A percentile compares a stretch with the other conserved stretches of the same genome.
phyloP scores from a whole-genome alignment of 371 early-diverging fungal species.

The Lichtheimia hyalospora region DNA sequence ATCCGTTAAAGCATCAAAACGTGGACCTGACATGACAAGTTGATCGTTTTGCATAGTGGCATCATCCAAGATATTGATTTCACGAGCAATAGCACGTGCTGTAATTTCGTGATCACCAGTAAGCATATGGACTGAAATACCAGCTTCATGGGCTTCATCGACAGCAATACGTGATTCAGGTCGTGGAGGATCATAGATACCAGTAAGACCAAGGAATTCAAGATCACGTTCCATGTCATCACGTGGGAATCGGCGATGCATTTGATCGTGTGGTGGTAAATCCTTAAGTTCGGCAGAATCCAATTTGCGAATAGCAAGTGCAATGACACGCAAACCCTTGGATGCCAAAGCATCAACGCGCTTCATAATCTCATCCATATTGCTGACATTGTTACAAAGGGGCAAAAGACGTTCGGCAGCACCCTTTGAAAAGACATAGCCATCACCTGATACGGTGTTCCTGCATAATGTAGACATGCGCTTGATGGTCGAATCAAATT shows the following conservation, averaged over 20 bases:
- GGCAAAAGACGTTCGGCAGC: constrained; percentile 57
- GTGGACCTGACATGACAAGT: constrained; percentile 77
- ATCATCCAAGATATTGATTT: constrained; percentile 78
- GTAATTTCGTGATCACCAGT: constrained; percentile 93
- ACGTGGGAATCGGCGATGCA: constrained; percentile 38
- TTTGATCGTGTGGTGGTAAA: constrained; percentile 37
- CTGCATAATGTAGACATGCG: constrained; percentile 61
- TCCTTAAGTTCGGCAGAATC: constrained; percentile 19
- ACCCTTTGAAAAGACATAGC: constrained; percentile 64
- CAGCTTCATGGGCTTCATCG: constrained; percentile 81
- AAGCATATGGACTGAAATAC: constrained; percentile 92
- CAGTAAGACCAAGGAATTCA: constrained; percentile 83
- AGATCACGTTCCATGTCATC: constrained; percentile 65
- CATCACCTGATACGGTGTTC: constrained; percentile 34
- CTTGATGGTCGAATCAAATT: constrained; percentile 78
- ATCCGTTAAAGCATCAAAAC: constrained; percentile 79
- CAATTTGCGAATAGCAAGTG: constrained; percentile 52
- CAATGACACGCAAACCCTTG: constrained; percentile 55
- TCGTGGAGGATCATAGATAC: constrained; percentile 90
- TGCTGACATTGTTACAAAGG: constrained; percentile 15
- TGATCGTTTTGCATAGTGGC: constrained; percentile 43
- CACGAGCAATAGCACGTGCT: constrained; percentile 85
- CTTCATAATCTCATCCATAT: constrained; percentile 19
- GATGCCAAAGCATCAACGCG: constrained; percentile 25
- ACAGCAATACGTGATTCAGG: constrained; percentile 72